Evolutionary conservation across 345 rosid species (phyloP).

Genomic region (Eucalyptus sp.): DNA sequence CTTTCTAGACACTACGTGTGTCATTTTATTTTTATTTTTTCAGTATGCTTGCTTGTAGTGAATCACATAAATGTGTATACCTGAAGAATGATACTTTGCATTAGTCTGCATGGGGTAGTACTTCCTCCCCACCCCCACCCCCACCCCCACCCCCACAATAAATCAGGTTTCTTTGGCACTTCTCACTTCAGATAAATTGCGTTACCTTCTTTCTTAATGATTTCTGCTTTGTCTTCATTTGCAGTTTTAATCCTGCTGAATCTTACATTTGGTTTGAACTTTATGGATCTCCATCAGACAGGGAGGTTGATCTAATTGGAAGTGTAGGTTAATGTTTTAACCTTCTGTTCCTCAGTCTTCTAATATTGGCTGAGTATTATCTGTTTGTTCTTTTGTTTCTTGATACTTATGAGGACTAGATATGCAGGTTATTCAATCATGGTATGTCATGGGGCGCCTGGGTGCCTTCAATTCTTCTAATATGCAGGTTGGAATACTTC

Average conservation of each 20-base stretch:
- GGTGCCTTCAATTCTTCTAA: conserved; percentile 93
- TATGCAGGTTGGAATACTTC: conserved; percentile 54
- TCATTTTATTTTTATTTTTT: not conserved
- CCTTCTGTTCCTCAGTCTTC: not conserved
- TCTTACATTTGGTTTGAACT: conserved; percentile 89
- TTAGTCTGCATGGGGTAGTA: not conserved
- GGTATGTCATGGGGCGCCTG: conserved; percentile 95
- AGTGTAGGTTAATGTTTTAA: conserved; percentile 31
- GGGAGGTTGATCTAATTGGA: conserved; percentile 76
- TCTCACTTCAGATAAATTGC: not conserved
- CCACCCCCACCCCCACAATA: not conserved
- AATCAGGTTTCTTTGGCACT: not conserved
- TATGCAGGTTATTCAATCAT: conserved; percentile 73
- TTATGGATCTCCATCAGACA: conserved; percentile 74
- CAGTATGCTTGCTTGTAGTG: not conserved
- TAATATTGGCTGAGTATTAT: not conserved
- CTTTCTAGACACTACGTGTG: not conserved
- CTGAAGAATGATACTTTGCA: not conserved
- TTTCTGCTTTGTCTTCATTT: not conserved
- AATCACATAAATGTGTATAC: not conserved
- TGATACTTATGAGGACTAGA: not conserved
- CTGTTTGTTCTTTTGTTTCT: not conserved
- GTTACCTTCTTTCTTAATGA: not conserved
- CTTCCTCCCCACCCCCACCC: not conserved
- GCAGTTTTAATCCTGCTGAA: conserved; percentile 78